Conservation (phyloP, 306 rosid genomes). For the Quercus wislizeni region DNA sequence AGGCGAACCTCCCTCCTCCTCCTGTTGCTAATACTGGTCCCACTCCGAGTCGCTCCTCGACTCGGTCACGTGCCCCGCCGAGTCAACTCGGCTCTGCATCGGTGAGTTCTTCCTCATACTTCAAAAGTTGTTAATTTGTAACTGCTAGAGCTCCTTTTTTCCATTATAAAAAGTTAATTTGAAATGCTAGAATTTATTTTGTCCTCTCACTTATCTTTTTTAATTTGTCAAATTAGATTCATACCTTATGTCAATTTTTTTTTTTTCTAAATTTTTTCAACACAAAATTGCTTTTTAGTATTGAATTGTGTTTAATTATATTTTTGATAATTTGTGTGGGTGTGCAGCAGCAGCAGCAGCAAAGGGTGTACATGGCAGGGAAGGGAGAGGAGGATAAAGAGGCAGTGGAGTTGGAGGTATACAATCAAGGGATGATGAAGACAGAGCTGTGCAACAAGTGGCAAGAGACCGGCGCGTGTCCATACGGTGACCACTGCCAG, state of each 20-base stretch:
- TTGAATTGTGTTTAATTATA: too few relatives aligned
- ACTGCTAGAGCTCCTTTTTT: neutral
- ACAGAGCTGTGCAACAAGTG: conserved; percentile 97
- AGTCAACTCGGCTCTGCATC: conserved; percentile 13
- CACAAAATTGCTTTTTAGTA: too few relatives aligned
- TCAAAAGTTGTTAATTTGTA: neutral
- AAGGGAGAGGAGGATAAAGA: conserved; percentile 43
- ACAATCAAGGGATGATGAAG: conserved; percentile 89
- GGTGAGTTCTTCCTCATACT: conserved; percentile 6
- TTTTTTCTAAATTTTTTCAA: too few relatives aligned
- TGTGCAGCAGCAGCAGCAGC: conserved; percentile 19
- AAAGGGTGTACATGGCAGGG: conserved; percentile 26
- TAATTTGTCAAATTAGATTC: too few relatives aligned
- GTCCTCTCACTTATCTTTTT: too few relatives aligned
- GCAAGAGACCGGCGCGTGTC: conserved; percentile 84
- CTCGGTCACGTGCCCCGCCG: conserved; percentile 13
- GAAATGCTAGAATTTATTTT: too few relatives aligned
- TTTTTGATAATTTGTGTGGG: too few relatives aligned
- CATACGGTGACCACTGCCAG: conserved; percentile 75
- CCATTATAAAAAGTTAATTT: too few relatives aligned
- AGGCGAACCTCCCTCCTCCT: conserved; percentile 6
- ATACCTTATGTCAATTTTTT: too few relatives aligned
- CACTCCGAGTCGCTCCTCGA: conserved; percentile 5
- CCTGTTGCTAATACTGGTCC: neutral
- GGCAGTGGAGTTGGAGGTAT: conserved; percentile 58